Base-by-base conservation (phyloP, 108 stramenopile species). In the Skeletonema potamos region DNA sequence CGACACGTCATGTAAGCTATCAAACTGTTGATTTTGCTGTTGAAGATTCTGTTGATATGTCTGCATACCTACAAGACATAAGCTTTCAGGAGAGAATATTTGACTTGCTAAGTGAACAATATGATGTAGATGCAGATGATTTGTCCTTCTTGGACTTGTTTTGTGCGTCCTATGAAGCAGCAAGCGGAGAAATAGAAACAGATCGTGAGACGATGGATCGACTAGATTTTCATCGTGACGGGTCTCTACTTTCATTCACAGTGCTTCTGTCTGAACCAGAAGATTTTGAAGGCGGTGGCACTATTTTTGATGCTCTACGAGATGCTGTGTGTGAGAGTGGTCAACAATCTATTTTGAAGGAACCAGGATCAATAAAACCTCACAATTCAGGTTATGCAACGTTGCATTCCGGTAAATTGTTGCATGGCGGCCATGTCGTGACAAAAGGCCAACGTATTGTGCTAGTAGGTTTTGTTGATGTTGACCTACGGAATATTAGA, bases 391-490 rank as follows among this genome's bases (percentile, higher is more conserved):
- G 90, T 33, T 84, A 87, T 74, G 77, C 68, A 44, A 74, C 74
- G 10, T 62, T 89, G 12, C 90, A 92, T 66, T 89, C 73, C 41
- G 90, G 90, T 0, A 91, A 91, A 43, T 29, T 91, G 13, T 62
- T 89, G 34, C 90, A 91, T 71, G 90, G 90, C 36, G 90, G 85
- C 15, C 81, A 92, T 72, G 68, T 79, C 15, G 86, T 92, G 12
- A 87, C 87, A 8, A 57, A 63, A 24, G 90, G 90, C 0, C 58
- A 74, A 26, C 72, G 90, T 20, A 85, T 85, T 10, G 87, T 89
- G 2, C 62, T 92, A 63, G 88, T 89, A 32, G 90, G 86, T 1
- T 92, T 92, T 74, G 82, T 92, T 6, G 86, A 88, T 66, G 87
- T 92, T 3, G 82, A 82, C 24, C 74, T 83, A 54, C 69, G 85